phyloP scores from a whole-genome alignment of 192 early-diverging fungal species.

The Umbelopsis vinacea region DNA sequence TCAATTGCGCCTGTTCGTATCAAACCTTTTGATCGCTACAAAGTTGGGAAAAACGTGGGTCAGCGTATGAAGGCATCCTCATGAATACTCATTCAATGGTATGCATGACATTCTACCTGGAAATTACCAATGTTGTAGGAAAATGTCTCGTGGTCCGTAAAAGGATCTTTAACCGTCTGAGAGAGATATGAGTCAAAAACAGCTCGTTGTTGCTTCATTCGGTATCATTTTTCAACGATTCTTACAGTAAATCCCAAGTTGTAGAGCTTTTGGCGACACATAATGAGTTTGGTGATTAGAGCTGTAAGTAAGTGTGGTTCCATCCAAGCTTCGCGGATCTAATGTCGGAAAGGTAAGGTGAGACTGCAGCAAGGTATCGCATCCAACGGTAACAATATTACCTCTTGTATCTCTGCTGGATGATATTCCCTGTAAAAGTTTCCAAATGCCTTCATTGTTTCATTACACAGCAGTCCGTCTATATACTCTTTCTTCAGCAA shows the following conservation, averaged over 20 bases:
- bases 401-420: constrained; percentile 40
- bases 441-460: constrained; percentile 47
- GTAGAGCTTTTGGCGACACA: constrained; percentile 50
- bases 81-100: too few relatives aligned
- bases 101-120: constrained; percentile 36
- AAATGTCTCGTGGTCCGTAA: constrained; percentile 47
- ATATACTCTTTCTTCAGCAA: constrained; percentile 45
- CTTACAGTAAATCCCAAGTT: constrained; percentile 50
- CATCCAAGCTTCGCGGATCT: constrained; percentile 45
- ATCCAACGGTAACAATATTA: background rate
- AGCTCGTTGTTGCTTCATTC: background rate
- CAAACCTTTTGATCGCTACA: constrained; percentile 36
- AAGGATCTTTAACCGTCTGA: constrained; percentile 57
- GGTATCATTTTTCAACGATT: background rate
- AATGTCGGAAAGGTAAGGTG: constrained; percentile 11
- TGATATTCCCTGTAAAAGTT: constrained; percentile 46
- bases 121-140: constrained; percentile 44
- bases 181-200: background rate
- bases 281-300: constrained; percentile 51
- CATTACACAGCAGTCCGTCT: constrained; percentile 56
- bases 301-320: constrained; percentile 55
- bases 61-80: background rate
- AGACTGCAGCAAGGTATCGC: background rate
- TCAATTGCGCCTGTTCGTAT: constrained; percentile 35
- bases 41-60: constrained; percentile 16